Percentiles rank a stretch among this genome's conserved stretches.
Conservation (phyloP, 345 rosid genomes). For the Erysimum cheiranthoides region DNA sequence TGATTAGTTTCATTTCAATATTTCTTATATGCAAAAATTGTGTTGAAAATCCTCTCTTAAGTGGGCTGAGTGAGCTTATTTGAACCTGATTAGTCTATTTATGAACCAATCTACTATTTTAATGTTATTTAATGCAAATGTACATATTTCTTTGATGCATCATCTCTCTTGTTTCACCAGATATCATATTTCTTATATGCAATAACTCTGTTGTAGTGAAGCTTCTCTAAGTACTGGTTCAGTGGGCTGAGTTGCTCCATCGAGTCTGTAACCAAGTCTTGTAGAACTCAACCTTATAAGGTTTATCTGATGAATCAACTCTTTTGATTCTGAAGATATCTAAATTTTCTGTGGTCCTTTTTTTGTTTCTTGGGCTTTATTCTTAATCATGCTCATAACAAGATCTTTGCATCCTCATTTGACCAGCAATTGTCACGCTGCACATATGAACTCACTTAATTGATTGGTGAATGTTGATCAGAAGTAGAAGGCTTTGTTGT, state of each 20-base stretch:
- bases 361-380: constrained; percentile 1
- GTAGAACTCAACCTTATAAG: constrained; percentile 7
- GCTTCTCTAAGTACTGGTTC: constrained; percentile 32
- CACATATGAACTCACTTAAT: constrained; percentile 19
- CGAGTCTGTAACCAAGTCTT: constrained; percentile 25
- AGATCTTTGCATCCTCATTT: constrained; percentile 8
- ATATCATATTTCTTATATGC: constrained; percentile 13
- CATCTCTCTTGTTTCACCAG: constrained; percentile 36
- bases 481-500: constrained; percentile 22
- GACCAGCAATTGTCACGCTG: constrained; percentile 7
- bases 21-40: constrained; percentile 16
- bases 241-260: constrained; percentile 13
- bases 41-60: constrained; percentile 17
- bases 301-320: not conserved
- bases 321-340: constrained; percentile 17
- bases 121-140: constrained; percentile 1
- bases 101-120: not conserved
- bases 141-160: not conserved
- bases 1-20: constrained; percentile 9
- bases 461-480: not conserved
- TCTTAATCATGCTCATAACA: constrained; percentile 5
- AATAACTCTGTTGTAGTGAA: constrained; percentile 5
- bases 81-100: constrained; percentile 25
- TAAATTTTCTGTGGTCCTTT: not conserved
- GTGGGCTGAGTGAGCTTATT: constrained; percentile 22